Evolutionary conservation across 140 eudicot species (phyloP), one percentile per base, ranked within the genome.

Genomic region (Flaveria floridana): DNA sequence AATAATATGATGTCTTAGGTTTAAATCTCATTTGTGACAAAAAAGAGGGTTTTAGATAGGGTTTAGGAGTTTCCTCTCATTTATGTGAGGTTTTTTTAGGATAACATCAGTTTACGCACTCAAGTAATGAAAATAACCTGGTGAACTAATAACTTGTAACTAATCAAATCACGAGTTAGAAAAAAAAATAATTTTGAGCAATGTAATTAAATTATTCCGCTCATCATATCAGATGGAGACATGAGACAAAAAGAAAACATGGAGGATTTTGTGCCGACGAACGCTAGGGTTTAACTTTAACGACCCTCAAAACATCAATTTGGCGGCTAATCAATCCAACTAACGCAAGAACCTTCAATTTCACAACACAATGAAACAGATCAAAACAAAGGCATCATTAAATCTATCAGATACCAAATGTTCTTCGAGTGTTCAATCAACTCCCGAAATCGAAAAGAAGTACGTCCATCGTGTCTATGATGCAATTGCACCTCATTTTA

Each of bases 401-500:
- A 34, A 8, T 76, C 46, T 28, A 7, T 77, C 81, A 42, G 65
- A 73, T 42, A 21, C 79, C 4, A 71, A 64, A 42, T 73, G 63
- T 37, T 70, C 81, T 14, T 77, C 85, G 14, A 80, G 75, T 41
- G 87, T 85, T 19, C 86, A 89, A 56, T 82, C 82, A 19, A 94
- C 99, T 13, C 99, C 99, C 23, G 99, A 94, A 85, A 90, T 94
- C 62, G 99, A 94, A 83, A 90, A 90, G 64, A 94, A 91, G 56
- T 94, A 94, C 15, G 99, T 94, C 7, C 99, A 94, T 74, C 89
- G 88, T n/a, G 99, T 94, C 16, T 94, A 94, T 21, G 99, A 94
- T 80, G 99, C 99, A 58, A 94, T 94, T 23, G 97, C 99, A 46
- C 99, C 99, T 55, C 99, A 94, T 78, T 94, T 94, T 39, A 94